A percentile compares a stretch with the other conserved stretches of the same genome.
Evolutionary conservation across 331 rosid genomes (phyloP).

Genomic region (Quercus phellos): DNA sequence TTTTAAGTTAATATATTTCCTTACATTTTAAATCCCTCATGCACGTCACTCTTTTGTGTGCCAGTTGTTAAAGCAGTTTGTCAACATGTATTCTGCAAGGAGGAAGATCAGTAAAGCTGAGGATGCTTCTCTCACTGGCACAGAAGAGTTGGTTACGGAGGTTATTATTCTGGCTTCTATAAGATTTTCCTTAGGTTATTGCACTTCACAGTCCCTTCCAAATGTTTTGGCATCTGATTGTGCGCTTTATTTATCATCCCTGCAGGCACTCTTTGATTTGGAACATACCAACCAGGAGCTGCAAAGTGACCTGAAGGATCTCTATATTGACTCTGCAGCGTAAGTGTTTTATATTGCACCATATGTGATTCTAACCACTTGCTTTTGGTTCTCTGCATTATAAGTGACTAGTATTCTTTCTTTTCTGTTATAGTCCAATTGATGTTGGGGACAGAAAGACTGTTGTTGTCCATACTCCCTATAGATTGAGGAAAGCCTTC

Average conservation of each 20-base stretch:
- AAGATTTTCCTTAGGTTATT: not conserved
- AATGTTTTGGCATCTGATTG: not conserved
- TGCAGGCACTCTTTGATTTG: slow-evolving; percentile 79
- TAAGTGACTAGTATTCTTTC: not conserved
- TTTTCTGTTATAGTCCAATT: slow-evolving; percentile 48
- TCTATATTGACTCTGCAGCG: slow-evolving; percentile 82
- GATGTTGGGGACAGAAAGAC: slow-evolving; percentile 88
- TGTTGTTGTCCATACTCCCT: slow-evolving; percentile 75
- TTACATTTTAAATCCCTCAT: not conserved
- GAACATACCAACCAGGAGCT: slow-evolving; percentile 80
- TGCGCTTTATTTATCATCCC: not conserved
- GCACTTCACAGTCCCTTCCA: not conserved
- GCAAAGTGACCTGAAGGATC: slow-evolving; percentile 85
- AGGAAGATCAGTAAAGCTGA: slow-evolving; percentile 77
- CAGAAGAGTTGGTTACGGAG: slow-evolving; percentile 76
- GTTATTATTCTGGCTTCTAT: slow-evolving; percentile 17
- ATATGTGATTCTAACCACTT: not conserved
- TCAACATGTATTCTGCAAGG: slow-evolving; percentile 66
- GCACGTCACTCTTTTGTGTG: not conserved
- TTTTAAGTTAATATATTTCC: not conserved
- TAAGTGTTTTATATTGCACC: slow-evolving; percentile 28
- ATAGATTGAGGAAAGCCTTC: slow-evolving; percentile 71
- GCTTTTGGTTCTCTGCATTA: not conserved
- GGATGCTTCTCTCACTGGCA: slow-evolving; percentile 68
- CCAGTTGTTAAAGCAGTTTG: not conserved